Conservation (phyloP, 495 filamentous ascomycete genomes). For the Penicillium diatomitis region DNA sequence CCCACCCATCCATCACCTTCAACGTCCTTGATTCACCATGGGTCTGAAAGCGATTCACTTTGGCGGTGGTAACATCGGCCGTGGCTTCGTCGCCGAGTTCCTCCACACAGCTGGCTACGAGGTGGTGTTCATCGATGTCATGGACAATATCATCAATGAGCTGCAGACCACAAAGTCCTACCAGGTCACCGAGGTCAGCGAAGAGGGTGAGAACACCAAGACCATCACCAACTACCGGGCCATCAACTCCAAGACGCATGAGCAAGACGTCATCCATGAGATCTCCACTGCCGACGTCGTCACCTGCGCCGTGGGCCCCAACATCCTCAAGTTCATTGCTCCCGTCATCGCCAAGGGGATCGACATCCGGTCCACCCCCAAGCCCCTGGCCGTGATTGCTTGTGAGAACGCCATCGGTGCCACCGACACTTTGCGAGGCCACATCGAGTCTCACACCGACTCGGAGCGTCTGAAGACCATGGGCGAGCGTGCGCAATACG, state of each 20-base stretch:
- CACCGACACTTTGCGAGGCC: conserved; percentile 70
- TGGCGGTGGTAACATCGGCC: conserved; percentile 85
- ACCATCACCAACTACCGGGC: conserved; percentile 89
- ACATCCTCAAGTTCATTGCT: conserved; percentile 92
- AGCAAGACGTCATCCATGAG: conserved; percentile 69
- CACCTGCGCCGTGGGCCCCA: conserved; percentile 93
- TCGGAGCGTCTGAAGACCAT: conserved; percentile 49
- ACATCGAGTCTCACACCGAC: conserved; percentile 70
- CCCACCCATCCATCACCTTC: too few relatives aligned
- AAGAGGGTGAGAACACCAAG: conserved; percentile 70
- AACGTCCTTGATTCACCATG: conserved; percentile 29
- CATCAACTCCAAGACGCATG: conserved; percentile 83
- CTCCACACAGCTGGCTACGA: conserved; percentile 72
- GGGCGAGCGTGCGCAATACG: conserved; percentile 64
- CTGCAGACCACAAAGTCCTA: conserved; percentile 70
- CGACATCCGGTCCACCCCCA: conserved; percentile 56
- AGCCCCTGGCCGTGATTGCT: conserved; percentile 82
- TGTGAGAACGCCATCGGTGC: conserved; percentile 96
- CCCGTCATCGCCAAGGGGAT: conserved; percentile 89
- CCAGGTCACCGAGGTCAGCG: conserved; percentile 86
- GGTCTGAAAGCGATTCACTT: conserved; percentile 84
- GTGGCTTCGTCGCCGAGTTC: conserved; percentile 62
- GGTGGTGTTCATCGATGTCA: conserved; percentile 91
- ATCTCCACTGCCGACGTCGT: conserved; percentile 81
- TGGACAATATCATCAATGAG: conserved; percentile 64